A percentile compares a stretch with the other conserved stretches of the same genome.
Conservation (phyloP, 2,329 filamentous ascomycete genomes). For the Fusarium cyanostomum region DNA sequence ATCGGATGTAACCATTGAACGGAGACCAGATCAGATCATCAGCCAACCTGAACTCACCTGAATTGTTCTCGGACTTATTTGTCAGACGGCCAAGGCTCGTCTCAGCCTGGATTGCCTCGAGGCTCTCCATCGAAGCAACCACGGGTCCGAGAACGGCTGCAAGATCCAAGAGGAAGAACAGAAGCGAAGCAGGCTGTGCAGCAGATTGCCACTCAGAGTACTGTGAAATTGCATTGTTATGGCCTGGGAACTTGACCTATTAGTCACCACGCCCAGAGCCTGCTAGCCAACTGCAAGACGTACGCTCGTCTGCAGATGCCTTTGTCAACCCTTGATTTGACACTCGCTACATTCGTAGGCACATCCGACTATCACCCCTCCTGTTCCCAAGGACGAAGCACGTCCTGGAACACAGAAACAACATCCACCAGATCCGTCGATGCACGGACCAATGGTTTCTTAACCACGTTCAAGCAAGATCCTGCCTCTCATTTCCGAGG, state of each 20-base stretch:
- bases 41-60: conserved; percentile 6
- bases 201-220: not conserved
- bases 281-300: not conserved
- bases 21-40: conserved; percentile 7
- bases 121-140: not conserved
- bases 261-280: not conserved
- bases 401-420: not conserved
- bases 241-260: not conserved
- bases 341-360: not conserved
- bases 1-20: conserved; percentile 28
- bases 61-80: not conserved
- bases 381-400: not conserved
- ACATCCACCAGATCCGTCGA: not conserved
- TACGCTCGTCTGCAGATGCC: not conserved
- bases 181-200: not conserved
- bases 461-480: not conserved
- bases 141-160: not conserved
- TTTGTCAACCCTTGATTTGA: not conserved
- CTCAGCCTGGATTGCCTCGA: not conserved
- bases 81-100: not conserved
- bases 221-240: not conserved
- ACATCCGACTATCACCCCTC: not conserved
- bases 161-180: not conserved
- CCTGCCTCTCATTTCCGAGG: conserved; percentile 13
- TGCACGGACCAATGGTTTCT: conserved; percentile 33